A percentile compares a stretch with the other conserved stretches of the same genome.
These are phyloP conservation scores for Manihot esculenta DNA, from an alignment of 441 rosid species.

Conservation along the genomic window DNA sequence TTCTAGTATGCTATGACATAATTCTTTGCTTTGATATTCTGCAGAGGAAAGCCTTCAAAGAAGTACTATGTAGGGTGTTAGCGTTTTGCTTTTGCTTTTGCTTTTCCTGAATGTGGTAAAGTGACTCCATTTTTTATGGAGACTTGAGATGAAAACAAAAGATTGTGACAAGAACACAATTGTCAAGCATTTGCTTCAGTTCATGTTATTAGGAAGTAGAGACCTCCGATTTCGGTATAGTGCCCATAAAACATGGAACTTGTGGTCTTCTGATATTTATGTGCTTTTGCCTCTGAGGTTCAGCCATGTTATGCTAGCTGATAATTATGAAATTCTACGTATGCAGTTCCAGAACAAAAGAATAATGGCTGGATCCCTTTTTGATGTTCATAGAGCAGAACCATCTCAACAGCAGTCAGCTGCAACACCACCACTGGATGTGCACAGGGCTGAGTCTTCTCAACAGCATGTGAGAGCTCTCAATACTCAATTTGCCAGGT, in stretches of 20 bases:
- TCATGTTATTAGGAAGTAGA: neutral
- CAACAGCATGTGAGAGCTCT: conserved; percentile 91
- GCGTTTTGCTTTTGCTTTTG: neutral
- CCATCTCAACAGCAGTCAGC: conserved; percentile 43
- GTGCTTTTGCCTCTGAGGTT: neutral
- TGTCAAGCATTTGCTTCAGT: neutral
- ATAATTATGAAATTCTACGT: too few species aligned
- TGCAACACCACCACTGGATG: conserved; percentile 43
- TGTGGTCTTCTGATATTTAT: neutral
- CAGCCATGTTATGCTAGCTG: neutral
- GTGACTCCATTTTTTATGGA: neutral
- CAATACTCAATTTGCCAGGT: conserved; percentile 94
- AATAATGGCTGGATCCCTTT: conserved; percentile 51
- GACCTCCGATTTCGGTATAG: neutral
- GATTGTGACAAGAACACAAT: neutral
- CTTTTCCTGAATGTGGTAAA: neutral
- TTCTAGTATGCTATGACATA: neutral
- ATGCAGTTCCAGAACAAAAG: conserved; percentile 73
- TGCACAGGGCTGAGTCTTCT: conserved; percentile 68
- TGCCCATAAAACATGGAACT: neutral
- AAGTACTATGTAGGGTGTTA: too few species aligned
- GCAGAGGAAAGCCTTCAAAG: too few species aligned
- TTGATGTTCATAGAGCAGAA: conserved; percentile 57
- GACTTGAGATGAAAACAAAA: neutral
- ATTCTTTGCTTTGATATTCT: neutral